These are phyloP conservation scores for Fusarium beomiforme DNA, from an alignment of 2,329 filamentous ascomycete genomes.

Conservation along the genomic window DNA sequence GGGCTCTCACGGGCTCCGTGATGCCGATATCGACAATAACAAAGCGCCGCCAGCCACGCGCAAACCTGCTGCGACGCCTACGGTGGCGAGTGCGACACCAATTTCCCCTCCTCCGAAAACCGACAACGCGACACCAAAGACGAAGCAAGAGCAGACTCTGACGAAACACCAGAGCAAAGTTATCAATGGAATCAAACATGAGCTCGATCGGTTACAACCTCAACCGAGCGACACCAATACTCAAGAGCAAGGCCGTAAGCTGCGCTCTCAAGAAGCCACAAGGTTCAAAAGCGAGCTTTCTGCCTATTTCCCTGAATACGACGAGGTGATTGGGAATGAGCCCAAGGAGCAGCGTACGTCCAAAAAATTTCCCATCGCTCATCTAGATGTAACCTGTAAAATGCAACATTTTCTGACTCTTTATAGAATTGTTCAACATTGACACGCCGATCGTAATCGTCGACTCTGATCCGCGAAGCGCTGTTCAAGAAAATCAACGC, in stretches of 20 bases:
- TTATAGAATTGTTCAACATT: constrained; percentile 74
- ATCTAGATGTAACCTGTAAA: neutral
- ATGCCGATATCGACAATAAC: constrained; percentile 37
- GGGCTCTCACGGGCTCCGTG: constrained; percentile 40
- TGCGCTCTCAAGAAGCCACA: constrained; percentile 86
- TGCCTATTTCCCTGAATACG: constrained; percentile 92
- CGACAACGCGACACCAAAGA: constrained; percentile 21
- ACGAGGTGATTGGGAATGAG: constrained; percentile 90
- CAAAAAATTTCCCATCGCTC: constrained; percentile 35
- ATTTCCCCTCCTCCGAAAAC: constrained; percentile 27
- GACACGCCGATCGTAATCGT: constrained; percentile 79
- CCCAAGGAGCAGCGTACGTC: constrained; percentile 79
- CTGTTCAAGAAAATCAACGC: constrained; percentile 40
- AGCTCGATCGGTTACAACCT: constrained; percentile 66
- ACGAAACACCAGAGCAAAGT: constrained; percentile 68
- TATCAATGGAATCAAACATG: constrained; percentile 69
- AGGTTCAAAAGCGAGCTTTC: constrained; percentile 92
- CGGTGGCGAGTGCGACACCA: constrained; percentile 30
- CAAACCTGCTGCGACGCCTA: constrained; percentile 38
- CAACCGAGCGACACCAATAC: constrained; percentile 55
- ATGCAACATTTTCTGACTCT: constrained; percentile 20
- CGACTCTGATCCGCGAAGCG: constrained; percentile 59
- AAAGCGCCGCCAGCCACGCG: constrained; percentile 43
- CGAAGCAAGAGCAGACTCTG: constrained; percentile 44
- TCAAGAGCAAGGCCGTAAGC: constrained; percentile 74